These are phyloP conservation scores for Metschnikowia lachancei DNA, from an alignment of 805 yeast species.

Conservation along the genomic window DNA sequence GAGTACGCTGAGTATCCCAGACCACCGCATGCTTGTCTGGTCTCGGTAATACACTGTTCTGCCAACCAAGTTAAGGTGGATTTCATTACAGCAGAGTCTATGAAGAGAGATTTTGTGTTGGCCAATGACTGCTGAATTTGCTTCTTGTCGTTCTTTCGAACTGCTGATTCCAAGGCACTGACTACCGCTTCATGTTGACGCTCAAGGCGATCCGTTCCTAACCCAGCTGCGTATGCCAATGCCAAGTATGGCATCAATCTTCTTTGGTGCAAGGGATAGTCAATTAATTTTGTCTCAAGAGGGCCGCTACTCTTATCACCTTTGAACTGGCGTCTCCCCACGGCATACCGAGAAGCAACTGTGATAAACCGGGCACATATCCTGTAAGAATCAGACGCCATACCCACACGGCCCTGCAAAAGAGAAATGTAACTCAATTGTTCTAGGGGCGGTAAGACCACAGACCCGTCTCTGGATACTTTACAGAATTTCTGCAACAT, in stretches of 20 bases:
- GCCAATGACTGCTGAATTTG: slow-evolving; percentile 32
- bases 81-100: slow-evolving; percentile 45
- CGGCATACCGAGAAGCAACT: slow-evolving; percentile 44
- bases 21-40: slow-evolving; percentile 48
- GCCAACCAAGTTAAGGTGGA: slow-evolving; percentile 46
- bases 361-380: slow-evolving; percentile 42
- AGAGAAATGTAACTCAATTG: slow-evolving; percentile 45
- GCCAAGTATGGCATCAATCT: slow-evolving; percentile 46
- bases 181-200: slow-evolving; percentile 31
- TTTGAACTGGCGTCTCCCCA: slow-evolving; percentile 46
- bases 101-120: slow-evolving; percentile 42
- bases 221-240: slow-evolving; percentile 35
- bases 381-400: slow-evolving; percentile 45
- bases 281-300: slow-evolving; percentile 41
- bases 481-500: slow-evolving; percentile 47
- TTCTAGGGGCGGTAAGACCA: slow-evolving; percentile 43
- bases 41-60: slow-evolving; percentile 40
- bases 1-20: slow-evolving; percentile 46
- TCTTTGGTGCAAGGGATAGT: slow-evolving; percentile 46
- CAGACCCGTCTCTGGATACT: slow-evolving; percentile 40
- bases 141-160: slow-evolving; percentile 30
- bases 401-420: slow-evolving; percentile 44
- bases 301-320: slow-evolving; percentile 17
- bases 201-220: slow-evolving; percentile 41
- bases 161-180: slow-evolving; percentile 36